Base-by-base conservation (phyloP, 345 rosid genomes). In the Noccaea caerulescens region DNA sequence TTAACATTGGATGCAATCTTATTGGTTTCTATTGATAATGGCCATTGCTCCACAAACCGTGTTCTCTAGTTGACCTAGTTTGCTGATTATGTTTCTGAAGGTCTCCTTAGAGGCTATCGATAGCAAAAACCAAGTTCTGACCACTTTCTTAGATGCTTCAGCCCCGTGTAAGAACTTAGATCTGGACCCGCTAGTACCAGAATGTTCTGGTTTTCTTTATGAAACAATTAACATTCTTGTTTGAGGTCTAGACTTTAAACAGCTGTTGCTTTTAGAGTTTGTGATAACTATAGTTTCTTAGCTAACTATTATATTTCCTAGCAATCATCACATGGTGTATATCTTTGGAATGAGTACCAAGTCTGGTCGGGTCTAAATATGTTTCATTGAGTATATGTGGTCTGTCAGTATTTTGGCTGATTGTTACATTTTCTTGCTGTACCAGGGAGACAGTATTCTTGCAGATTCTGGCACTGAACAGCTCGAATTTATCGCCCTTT, bases 381-480 rank as follows among this genome's bases (percentile, higher is more conserved):
- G 52, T 47, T 23, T 65, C 58, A 14, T 30, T 8, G 45, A 38
- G 12, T 12, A 37, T 14, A 39, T 57, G 46, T 6, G 13, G 14
- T 46, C 39, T 62, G 58, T 56, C 54, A 38, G 62, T 25, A 25
- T 42, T 70, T 49, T 18, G 47, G 38, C 59, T 69, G 23, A 76
- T 39, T 33, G 9, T 42, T 64, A 7, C 32, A 32, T 8, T 2
- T 58, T 34, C 25, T 63, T 63, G 27, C 30, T 60, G 55, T 62
- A 34, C n/a, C 69, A 95, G 99, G 97, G 97, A 32, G 79, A 82
- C 55, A 95, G 97, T 80, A 92, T 95, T 63, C 94, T 95, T 63
- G 99, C 99, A 55, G 99, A 95, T 80, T 87, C 98, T 42, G 99
- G 96, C 64, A 90, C 99, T 3, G 99, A 95, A 78, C 98, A 92